A percentile compares a stretch with the other conserved stretches of the same genome.
Evolutionary conservation across 345 rosid genomes (phyloP).

Genomic region (Anacardium occidentale): DNA sequence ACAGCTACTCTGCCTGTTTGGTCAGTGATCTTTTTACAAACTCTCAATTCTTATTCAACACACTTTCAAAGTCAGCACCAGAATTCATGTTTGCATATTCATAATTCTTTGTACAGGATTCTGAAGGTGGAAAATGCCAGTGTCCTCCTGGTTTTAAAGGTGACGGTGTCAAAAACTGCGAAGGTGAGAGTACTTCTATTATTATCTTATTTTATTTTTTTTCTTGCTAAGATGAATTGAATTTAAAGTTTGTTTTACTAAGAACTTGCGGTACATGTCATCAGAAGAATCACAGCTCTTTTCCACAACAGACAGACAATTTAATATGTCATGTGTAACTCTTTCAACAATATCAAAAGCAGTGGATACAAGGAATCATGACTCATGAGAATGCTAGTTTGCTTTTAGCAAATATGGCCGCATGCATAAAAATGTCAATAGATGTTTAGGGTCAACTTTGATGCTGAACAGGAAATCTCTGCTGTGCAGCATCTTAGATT

Average conservation of each 20-base stretch:
- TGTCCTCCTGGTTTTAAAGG: slow-evolving; percentile 95
- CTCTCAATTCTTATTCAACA: slow-evolving; percentile 3
- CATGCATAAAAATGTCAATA: neutral
- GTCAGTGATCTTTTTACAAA: slow-evolving; percentile 39
- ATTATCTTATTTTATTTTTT: neutral
- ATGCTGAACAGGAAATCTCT: neutral
- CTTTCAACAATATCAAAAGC: neutral
- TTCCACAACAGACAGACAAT: neutral
- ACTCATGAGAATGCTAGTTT: slow-evolving; percentile 1
- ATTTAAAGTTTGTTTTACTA: neutral
- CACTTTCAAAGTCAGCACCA: neutral
- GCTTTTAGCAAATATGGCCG: neutral
- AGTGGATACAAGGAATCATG: neutral
- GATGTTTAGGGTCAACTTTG: neutral
- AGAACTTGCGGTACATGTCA: neutral
- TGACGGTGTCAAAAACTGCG: slow-evolving; percentile 77
- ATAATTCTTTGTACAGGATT: slow-evolving; percentile 49
- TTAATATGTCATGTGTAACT: neutral
- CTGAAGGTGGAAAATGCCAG: slow-evolving; percentile 63
- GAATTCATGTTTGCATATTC: slow-evolving; percentile 23
- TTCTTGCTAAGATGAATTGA: neutral
- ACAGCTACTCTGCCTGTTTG: slow-evolving; percentile 64
- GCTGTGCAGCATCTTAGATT: neutral
- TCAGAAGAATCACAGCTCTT: neutral
- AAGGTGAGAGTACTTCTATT: slow-evolving; percentile 45